Conservation (phyloP, 306 rosid species). For the Fragaria iinumae region DNA sequence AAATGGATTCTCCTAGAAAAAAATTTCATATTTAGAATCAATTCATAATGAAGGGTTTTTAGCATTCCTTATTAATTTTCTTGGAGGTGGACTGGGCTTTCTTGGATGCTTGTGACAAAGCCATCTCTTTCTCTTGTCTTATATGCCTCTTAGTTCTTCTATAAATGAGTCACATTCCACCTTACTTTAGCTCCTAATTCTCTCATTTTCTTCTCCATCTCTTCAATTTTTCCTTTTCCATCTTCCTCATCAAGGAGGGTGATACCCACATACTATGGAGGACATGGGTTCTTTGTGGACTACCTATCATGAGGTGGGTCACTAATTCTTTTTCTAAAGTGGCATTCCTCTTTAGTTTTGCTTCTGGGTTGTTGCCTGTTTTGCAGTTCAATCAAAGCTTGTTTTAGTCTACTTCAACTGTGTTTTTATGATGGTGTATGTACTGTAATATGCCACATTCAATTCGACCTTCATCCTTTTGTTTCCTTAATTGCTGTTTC, state of each 20-base stretch:
- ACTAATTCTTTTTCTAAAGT: constrained; percentile 9
- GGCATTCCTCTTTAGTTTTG: constrained; percentile 1
- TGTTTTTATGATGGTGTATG: constrained; percentile 3
- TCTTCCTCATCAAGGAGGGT: constrained; percentile 7
- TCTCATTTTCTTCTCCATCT: constrained; percentile 7
- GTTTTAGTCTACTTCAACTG: not conserved
- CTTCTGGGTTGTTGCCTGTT: constrained; percentile 10
- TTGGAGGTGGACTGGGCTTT: constrained; percentile 31
- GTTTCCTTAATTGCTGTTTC: constrained; percentile 26
- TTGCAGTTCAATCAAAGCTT: constrained; percentile 16
- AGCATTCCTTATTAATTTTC: constrained; percentile 31
- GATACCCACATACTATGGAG: constrained; percentile 45
- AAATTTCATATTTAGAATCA: not conserved
- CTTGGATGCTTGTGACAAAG: constrained; percentile 31
- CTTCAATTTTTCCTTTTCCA: not conserved
- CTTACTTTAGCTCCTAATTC: constrained; percentile 27
- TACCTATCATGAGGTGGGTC: constrained; percentile 57
- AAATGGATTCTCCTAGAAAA: constrained; percentile 16
- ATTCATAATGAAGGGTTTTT: constrained; percentile 29
- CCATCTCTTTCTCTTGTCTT: constrained; percentile 32
- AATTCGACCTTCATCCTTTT: not conserved
- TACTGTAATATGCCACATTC: not conserved
- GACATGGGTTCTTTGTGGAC: constrained; percentile 45
- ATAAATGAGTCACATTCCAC: constrained; percentile 37
- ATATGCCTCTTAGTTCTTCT: constrained; percentile 35